Evolutionary conservation across 2,329 filamentous ascomycete species (phyloP), one percentile per base, ranked within the genome.

Genomic region (Hymenoscyphus albidus): DNA sequence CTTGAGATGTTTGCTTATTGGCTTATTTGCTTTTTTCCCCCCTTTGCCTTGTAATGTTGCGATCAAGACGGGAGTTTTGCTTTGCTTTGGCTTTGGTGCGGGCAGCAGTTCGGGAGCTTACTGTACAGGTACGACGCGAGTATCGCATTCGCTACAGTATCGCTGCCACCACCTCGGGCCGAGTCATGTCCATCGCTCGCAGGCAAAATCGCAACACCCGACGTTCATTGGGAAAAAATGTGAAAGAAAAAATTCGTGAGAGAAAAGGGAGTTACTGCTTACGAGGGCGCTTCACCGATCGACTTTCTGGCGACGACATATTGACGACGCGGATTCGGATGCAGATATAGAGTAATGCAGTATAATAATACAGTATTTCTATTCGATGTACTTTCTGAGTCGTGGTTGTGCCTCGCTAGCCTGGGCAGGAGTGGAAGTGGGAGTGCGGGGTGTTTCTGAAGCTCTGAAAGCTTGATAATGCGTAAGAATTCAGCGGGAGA

Each of bases 221-320:
- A 35, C 32, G 1, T 35, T 35, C 2, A 9, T 12, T 10, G 22
- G 44, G 44, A n/a, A 22, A 27, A 51, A 51, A 51, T 12, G 16
- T n/a, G n/a, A 44, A 51, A 12, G 18, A 16, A 18, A 22, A 12
- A 51, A 48, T 2, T 6, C 5, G 35, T 7, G 35, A 35, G 7
- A 35, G 9, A 35, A 35, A 35, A 35, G 9, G 35, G 35, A 35
- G 35, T 35, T 6, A 35, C 35, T 35, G 35, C 44, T 51, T 10
- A 51, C 44, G 44, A 51, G 44, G 44, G 22, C 44, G 44, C 44
- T 51, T 51, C 31, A 61, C 59, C 12, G 59, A 61, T 62, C 62
- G 42, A 10, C 27, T 16, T 59, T 63, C 62, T 56, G 63, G 63
- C 18, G 62, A 64, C 14, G 62, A 64, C 58, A 61, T 61, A 18